phyloP scores from a whole-genome alignment of 2,329 filamentous ascomycete genomes.

The Mariannaea sp. region DNA sequence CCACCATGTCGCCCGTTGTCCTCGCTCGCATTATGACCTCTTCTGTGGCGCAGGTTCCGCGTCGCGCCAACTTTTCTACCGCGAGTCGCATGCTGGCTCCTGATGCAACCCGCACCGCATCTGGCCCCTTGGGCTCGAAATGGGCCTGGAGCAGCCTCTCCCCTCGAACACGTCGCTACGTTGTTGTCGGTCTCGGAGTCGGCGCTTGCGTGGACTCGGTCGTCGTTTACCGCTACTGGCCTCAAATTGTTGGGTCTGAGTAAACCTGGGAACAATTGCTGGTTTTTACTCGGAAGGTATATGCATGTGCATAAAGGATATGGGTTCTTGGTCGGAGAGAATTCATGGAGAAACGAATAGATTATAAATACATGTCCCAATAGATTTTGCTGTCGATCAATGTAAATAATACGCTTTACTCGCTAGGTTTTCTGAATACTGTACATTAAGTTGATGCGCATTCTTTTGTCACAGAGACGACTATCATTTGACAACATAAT shows the following conservation, averaged over 20 bases:
- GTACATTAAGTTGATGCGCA: no score
- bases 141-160: slow-evolving; percentile 39
- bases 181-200: slow-evolving; percentile 26
- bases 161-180: slow-evolving; percentile 35
- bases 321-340: no score
- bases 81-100: slow-evolving; percentile 19
- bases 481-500: no score
- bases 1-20: slow-evolving; percentile 27
- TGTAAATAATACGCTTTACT: no score
- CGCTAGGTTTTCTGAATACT: no score
- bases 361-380: slow-evolving; percentile 34
- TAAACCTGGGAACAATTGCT: neutral
- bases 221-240: slow-evolving; percentile 38
- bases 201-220: slow-evolving; percentile 33
- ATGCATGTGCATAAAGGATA: neutral
- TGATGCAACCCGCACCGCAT: neutral
- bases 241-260: slow-evolving; percentile 25
- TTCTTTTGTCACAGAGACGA: no score
- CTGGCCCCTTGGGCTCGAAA: neutral
- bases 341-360: neutral
- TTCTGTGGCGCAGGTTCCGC: slow-evolving; percentile 17
- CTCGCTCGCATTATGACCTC: slow-evolving; percentile 27
- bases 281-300: neutral
- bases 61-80: slow-evolving; percentile 33
- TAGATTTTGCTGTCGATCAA: no score